Percentiles rank a stretch among this genome's conserved stretches.
Evolutionary conservation across 768 basidiomycete genomes (phyloP).

Genomic region (Phlebiopsis flavidoalba): DNA sequence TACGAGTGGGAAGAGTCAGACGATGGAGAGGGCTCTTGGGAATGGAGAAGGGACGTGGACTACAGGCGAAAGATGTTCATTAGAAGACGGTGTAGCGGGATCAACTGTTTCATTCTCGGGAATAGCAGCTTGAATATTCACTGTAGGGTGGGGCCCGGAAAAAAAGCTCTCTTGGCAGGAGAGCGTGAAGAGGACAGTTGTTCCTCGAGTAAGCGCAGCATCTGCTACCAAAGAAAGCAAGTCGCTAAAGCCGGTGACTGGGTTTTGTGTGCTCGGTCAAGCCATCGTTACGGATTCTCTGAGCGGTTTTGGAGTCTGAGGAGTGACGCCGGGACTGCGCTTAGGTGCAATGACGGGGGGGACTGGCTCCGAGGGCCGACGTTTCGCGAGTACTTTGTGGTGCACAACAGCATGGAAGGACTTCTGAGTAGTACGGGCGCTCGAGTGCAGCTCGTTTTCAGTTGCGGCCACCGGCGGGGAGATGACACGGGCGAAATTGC

Average conservation of each 20-base stretch:
- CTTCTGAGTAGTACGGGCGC: conserved; percentile 14
- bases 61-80: not conserved
- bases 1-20: not conserved
- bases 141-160: conserved; percentile 8
- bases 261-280: conserved; percentile 9
- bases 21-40: not conserved
- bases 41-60: not conserved
- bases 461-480: not conserved
- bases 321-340: not conserved
- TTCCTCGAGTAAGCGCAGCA: conserved; percentile 23
- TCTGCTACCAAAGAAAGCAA: conserved; percentile 19
- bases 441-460: conserved; percentile 19
- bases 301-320: not conserved
- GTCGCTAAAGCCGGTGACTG: conserved; percentile 21
- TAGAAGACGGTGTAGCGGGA: not conserved
- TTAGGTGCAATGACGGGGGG: conserved; percentile 18
- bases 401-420: conserved; percentile 31
- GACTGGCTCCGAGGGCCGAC: conserved; percentile 2
- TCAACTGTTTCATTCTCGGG: not conserved
- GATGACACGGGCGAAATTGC: not conserved
- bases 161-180: conserved; percentile 13
- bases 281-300: not conserved
- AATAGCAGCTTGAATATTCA: conserved; percentile 5
- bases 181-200: conserved; percentile 16
- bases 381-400: conserved; percentile 19